A percentile compares a stretch with the other conserved stretches of the same genome.
Conservation (phyloP, 352 stramenopile genomes). For the Phytophthora pisi region DNA sequence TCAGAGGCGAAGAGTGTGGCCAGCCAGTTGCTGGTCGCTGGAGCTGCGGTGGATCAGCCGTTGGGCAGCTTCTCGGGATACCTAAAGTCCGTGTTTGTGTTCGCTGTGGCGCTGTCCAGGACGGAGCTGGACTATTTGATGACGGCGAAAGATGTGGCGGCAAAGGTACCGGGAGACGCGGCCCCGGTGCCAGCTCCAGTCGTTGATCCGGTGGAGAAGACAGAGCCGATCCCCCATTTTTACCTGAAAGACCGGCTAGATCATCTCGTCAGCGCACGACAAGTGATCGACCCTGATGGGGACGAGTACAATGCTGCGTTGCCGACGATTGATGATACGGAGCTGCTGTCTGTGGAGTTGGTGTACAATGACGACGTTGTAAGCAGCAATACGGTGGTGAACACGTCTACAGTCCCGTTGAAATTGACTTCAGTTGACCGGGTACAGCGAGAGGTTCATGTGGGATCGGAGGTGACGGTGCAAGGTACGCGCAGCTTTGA, state of each 20-base stretch:
- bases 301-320: constrained; percentile 41
- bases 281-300: constrained; percentile 37
- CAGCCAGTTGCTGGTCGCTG: constrained; percentile 27
- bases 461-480: constrained; percentile 30
- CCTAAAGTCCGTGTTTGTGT: constrained; percentile 54
- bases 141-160: constrained; percentile 10
- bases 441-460: constrained; percentile 27
- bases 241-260: constrained; percentile 30
- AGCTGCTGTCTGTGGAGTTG: constrained; percentile 24
- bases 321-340: constrained; percentile 15
- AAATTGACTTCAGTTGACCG: constrained; percentile 31
- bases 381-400: constrained; percentile 7
- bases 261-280: constrained; percentile 21
- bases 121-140: constrained; percentile 54
- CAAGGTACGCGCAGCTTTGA: constrained; percentile 31
- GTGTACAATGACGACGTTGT: constrained; percentile 14
- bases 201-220: background rate
- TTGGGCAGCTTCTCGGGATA: constrained; percentile 39
- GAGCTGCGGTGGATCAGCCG: constrained; percentile 5
- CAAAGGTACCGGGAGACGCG: background rate
- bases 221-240: constrained; percentile 28
- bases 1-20: constrained; percentile 22
- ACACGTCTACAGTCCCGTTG: constrained; percentile 19
- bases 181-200: background rate
- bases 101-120: constrained; percentile 41